Conservation (phyloP, 257 asterid genomes). For the Haberlea rhodopensis region DNA sequence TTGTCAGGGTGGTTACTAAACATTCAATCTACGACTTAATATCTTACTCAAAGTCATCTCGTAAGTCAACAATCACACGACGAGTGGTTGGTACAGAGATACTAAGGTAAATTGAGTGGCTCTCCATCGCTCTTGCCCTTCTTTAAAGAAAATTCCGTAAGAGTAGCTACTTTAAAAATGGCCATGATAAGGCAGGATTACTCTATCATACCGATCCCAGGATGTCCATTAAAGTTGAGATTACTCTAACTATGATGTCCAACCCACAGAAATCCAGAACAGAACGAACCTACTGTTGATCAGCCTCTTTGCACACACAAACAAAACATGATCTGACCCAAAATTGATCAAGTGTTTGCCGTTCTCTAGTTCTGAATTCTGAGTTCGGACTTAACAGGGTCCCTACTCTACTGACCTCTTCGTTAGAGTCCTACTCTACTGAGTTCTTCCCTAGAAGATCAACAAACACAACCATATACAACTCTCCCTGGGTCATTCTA, state of each 20-base stretch:
- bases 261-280: background rate
- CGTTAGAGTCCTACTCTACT: background rate
- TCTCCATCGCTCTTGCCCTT: background rate
- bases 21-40: no score
- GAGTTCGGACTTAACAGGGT: background rate
- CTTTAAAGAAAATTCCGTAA: no score
- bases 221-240: no score
- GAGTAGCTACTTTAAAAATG: background rate
- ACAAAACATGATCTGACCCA: no score
- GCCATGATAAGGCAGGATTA: no score
- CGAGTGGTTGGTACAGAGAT: no score
- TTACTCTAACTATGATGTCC: background rate
- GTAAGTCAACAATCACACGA: no score
- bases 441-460: background rate
- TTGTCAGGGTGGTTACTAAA: no score
- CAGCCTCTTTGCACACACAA: background rate
- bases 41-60: background rate
- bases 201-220: no score
- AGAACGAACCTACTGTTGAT: background rate
- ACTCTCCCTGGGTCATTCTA: background rate
- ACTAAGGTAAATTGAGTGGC: background rate
- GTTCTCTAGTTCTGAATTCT: background rate
- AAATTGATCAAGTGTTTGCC: background rate
- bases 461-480: background rate
- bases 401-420: background rate